A percentile compares a stretch with the other conserved stretches of the same genome.
These are phyloP conservation scores for Trichophyton schoenleinii DNA, from an alignment of 2,329 filamentous ascomycete genomes.

Conservation along the genomic window DNA sequence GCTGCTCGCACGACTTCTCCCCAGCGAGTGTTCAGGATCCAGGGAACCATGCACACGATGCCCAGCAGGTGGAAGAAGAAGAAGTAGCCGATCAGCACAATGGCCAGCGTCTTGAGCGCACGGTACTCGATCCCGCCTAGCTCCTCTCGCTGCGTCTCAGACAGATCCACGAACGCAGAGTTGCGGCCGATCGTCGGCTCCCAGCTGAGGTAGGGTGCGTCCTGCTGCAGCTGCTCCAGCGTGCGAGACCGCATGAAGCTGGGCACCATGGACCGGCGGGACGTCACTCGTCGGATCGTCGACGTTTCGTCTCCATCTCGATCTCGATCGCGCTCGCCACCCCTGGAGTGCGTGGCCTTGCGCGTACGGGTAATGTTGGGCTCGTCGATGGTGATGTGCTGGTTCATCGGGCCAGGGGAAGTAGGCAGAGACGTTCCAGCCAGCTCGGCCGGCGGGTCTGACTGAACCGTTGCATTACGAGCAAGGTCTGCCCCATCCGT, in stretches of 20 bases:
- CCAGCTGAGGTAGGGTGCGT: slow-evolving; percentile 75
- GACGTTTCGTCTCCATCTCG: slow-evolving; percentile 17
- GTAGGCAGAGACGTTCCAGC: slow-evolving; percentile 15
- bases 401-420: slow-evolving; percentile 16
- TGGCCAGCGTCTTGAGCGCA: slow-evolving; percentile 69
- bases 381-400: slow-evolving; percentile 39
- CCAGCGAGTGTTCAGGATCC: slow-evolving; percentile 61
- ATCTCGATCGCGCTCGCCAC: slow-evolving; percentile 16
- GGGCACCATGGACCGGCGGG: slow-evolving; percentile 22
- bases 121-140: slow-evolving; percentile 94
- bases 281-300: slow-evolving; percentile 14
- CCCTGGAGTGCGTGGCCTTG: slow-evolving; percentile 25
- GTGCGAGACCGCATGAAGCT: slow-evolving; percentile 27
- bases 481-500: slow-evolving; percentile 22
- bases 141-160: slow-evolving; percentile 85
- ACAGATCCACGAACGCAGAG: slow-evolving; percentile 78
- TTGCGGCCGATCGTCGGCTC: slow-evolving; percentile 86
- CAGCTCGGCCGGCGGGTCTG: slow-evolving; percentile 11
- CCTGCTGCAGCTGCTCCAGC: slow-evolving; percentile 31
- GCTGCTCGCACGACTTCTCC: slow-evolving; percentile 49
- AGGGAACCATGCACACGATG: slow-evolving; percentile 61
- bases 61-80: slow-evolving; percentile 70
- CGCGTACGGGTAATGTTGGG: slow-evolving; percentile 27
- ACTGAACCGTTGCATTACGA: slow-evolving; percentile 18
- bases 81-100: slow-evolving; percentile 69